phyloP scores from a whole-genome alignment of 2,329 filamentous ascomycete genomes.

The Talaromyces sp. region DNA sequence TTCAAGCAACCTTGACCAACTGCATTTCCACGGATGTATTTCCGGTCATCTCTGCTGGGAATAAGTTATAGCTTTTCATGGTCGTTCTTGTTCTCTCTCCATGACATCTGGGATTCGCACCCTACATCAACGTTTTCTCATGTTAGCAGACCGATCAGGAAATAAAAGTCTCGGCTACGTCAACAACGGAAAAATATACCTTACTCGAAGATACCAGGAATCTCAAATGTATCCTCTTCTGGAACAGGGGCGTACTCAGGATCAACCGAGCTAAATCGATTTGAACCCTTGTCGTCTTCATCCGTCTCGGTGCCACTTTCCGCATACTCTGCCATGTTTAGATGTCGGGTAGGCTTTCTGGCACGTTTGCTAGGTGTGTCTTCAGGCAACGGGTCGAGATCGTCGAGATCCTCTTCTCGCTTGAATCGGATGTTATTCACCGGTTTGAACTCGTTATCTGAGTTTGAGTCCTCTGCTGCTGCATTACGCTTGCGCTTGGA shows the following conservation, averaged over 20 bases:
- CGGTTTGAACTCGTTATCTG: neutral
- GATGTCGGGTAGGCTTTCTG: neutral
- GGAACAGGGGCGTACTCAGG: neutral
- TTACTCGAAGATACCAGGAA: neutral
- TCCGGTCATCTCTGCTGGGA: neutral
- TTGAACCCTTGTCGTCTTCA: neutral
- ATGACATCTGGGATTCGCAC: neutral
- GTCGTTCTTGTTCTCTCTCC: neutral
- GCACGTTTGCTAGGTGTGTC: constrained; percentile 7
- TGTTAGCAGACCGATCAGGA: neutral
- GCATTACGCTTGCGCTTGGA: constrained; percentile 7
- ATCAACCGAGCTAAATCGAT: neutral
- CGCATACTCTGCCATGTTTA: neutral
- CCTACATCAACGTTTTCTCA: neutral
- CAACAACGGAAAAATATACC: neutral
- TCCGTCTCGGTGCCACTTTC: neutral
- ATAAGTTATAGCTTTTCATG: neutral
- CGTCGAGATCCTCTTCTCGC: neutral
- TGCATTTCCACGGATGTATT: neutral
- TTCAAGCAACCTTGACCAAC: neutral
- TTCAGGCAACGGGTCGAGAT: neutral
- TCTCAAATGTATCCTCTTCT: neutral
- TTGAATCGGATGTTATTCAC: neutral
- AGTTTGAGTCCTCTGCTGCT: neutral
- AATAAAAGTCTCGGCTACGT: too few species aligned